Conservation (phyloP, 1,139 yeast species). For the Debaryomyces udenii region DNA sequence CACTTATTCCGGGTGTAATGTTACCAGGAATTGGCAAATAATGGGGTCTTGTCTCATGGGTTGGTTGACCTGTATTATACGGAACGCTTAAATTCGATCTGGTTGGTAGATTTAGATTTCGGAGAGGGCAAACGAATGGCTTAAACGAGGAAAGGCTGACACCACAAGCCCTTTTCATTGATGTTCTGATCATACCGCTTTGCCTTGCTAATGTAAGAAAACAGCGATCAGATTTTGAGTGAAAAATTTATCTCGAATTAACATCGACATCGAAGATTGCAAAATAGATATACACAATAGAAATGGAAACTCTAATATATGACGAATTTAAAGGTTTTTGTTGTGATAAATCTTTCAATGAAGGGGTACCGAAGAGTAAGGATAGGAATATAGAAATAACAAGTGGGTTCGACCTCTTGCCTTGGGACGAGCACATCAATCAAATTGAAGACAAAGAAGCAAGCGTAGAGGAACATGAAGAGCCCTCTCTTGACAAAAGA, state of each 20-base stretch:
- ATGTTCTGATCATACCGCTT: conserved; percentile 1
- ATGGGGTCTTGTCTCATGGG: conserved; percentile 80
- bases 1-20: conserved; percentile 85
- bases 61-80: conserved; percentile 76
- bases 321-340: conserved; percentile 30
- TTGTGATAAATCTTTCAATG: conserved; percentile 13
- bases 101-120: conserved; percentile 11
- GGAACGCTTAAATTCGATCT: conserved; percentile 26
- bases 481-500: conserved; percentile 11
- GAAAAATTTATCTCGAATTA: conserved; percentile 8
- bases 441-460: conserved; percentile 12
- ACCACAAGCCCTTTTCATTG: not conserved
- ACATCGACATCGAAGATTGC: conserved; percentile 3
- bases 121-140: not conserved
- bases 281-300: not conserved
- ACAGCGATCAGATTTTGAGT: not conserved
- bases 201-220: no score
- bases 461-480: conserved; percentile 12
- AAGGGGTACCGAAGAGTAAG: conserved; percentile 2
- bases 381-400: not conserved
- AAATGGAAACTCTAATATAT: conserved; percentile 14
- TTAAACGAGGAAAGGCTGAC: not conserved
- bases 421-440: conserved; percentile 25
- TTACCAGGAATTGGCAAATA: conserved; percentile 73
- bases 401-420: conserved; percentile 38